phyloP scores from a whole-genome alignment of 257 asterid species.

The Solanum pennellii region DNA sequence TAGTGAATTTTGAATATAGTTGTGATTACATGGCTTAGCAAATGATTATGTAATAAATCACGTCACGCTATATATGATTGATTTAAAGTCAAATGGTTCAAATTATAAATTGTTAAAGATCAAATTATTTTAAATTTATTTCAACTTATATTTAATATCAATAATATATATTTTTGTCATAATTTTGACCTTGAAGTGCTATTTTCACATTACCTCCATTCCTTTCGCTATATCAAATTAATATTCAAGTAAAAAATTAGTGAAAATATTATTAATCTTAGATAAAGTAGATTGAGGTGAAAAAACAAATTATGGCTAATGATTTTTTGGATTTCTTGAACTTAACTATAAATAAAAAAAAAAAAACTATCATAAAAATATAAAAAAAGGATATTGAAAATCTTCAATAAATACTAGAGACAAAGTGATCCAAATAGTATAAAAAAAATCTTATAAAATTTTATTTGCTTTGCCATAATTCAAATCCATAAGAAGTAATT shows the following conservation, averaged over 20 bases:
- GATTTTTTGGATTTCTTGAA: background rate
- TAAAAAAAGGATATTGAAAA: too few species aligned
- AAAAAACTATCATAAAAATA: background rate
- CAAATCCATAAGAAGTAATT: too few species aligned
- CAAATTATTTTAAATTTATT: background rate
- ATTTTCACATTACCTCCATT: background rate
- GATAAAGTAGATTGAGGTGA: background rate
- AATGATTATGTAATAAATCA: background rate
- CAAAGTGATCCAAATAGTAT: background rate
- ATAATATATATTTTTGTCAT: background rate
- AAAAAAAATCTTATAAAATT: too few species aligned
- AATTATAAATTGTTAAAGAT: background rate
- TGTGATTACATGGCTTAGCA: background rate
- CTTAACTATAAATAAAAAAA: background rate
- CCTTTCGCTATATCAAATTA: background rate
- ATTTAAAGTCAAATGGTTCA: background rate
- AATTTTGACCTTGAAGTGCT: background rate
- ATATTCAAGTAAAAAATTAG: background rate
- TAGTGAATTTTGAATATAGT: background rate
- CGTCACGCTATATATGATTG: background rate
- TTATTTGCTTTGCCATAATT: too few species aligned
- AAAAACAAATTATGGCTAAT: background rate
- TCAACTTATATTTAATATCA: background rate
- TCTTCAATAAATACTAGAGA: background rate
- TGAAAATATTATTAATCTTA: background rate